Evolutionary conservation across 306 rosid species (phyloP).

Genomic region (Prinsepia uniflora): DNA sequence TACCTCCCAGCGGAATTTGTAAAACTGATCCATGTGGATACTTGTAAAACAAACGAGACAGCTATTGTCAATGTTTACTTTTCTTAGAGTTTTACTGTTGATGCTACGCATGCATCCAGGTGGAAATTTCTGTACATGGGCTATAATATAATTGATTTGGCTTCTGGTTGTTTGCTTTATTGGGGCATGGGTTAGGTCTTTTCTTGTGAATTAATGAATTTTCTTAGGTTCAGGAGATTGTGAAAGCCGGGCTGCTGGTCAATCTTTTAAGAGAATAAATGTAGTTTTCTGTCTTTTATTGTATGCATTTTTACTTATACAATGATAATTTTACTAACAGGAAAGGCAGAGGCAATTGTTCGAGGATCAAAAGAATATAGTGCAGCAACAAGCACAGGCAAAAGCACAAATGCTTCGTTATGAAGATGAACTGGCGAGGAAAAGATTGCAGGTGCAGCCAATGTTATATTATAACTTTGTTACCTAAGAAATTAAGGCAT

Average conservation of each 20-base stretch:
- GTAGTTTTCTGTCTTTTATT: neutral
- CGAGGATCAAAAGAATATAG: constrained; percentile 77
- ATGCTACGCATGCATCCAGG: neutral
- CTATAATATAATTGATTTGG: neutral
- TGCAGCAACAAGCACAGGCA: constrained; percentile 79
- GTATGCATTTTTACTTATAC: constrained; percentile 11
- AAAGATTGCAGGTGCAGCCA: constrained; percentile 78
- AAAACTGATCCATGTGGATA: neutral
- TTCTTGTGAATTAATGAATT: neutral
- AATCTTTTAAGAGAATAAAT: neutral
- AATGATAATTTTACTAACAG: constrained; percentile 35
- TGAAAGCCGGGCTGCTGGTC: neutral
- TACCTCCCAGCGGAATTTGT: neutral
- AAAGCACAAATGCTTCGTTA: constrained; percentile 75
- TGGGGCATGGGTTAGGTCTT: neutral
- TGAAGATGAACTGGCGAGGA: constrained; percentile 85
- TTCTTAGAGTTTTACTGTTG: neutral
- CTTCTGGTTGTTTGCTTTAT: neutral
- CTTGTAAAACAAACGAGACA: neutral
- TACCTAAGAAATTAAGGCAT: neutral
- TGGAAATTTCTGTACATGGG: neutral
- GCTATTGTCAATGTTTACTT: neutral
- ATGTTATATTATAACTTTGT: constrained; percentile 8
- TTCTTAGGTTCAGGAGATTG: neutral
- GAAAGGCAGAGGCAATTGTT: constrained; percentile 74